Evolutionary conservation across 2,329 filamentous ascomycete genomes (phyloP).

Genomic region (Pezicula carpinea): DNA sequence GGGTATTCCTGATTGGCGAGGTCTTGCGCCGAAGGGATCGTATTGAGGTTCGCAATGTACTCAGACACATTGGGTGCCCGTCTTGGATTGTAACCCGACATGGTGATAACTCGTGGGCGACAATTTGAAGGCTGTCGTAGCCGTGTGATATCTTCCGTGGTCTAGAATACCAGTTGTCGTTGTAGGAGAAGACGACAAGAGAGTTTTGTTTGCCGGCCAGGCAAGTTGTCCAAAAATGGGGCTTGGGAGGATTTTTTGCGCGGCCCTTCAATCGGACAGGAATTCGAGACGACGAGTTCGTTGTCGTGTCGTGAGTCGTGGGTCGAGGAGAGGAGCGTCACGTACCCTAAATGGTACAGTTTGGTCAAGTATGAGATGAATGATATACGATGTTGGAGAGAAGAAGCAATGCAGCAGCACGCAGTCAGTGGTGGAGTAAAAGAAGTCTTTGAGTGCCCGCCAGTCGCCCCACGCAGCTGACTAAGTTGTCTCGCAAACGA

Average conservation of each 20-base stretch:
- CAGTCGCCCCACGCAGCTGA: neutral
- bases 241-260: neutral
- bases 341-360: neutral
- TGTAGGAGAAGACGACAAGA: too few species aligned
- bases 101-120: conserved; percentile 28
- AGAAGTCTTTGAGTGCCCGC: neutral
- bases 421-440: neutral
- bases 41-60: conserved; percentile 83
- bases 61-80: conserved; percentile 84
- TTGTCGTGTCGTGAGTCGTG: neutral
- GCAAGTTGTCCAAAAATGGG: neutral
- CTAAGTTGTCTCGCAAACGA: neutral
- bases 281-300: too few species aligned
- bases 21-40: conserved; percentile 58
- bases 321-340: neutral
- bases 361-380: neutral
- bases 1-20: conserved; percentile 50
- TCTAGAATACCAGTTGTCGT: too few species aligned
- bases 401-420: neutral
- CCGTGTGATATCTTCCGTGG: neutral
- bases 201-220: neutral
- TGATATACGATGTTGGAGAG: neutral
- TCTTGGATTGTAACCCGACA: conserved; percentile 73
- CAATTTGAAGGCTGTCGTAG: neutral
- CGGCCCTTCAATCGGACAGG: too few species aligned